These are phyloP conservation scores for Colletotrichum sp. DNA, from an alignment of 2,329 filamentous ascomycete species.

Conservation along the genomic window DNA sequence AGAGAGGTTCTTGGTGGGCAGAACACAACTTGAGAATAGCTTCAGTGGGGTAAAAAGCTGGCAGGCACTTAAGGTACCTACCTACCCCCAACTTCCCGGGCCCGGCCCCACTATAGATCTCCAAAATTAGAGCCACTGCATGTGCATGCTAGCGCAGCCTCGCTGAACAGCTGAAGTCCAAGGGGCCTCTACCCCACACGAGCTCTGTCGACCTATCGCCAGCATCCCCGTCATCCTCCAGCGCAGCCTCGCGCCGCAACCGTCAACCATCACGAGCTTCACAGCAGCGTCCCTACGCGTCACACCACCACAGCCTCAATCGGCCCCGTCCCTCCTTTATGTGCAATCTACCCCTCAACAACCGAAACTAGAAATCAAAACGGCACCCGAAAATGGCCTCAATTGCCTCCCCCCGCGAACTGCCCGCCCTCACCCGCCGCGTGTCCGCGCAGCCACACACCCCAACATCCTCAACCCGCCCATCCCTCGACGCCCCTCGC, in stretches of 20 bases:
- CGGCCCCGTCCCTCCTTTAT: neutral
- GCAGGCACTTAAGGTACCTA: neutral
- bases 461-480: constrained; percentile 77
- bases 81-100: neutral
- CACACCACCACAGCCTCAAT: neutral
- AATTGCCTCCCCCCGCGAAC: constrained; percentile 67
- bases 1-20: neutral
- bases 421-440: constrained; percentile 62
- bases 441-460: constrained; percentile 59
- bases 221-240: constrained; percentile 2
- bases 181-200: constrained; percentile 7
- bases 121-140: neutral
- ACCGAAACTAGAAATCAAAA: too few species aligned
- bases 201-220: constrained; percentile 13
- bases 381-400: constrained; percentile 57
- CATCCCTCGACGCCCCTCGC: constrained; percentile 71
- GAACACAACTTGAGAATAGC: neutral
- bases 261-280: neutral
- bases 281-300: neutral
- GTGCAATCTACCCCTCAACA: fast-evolving
- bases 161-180: constrained; percentile 7
- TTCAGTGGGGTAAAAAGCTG: constrained; percentile 5
- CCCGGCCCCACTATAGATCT: constrained; percentile 11
- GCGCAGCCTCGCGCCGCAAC: neutral
- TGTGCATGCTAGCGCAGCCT: constrained; percentile 5